Evolutionary conservation across 768 basidiomycete genomes (phyloP), one percentile per base, ranked within the genome.

Genomic region (Dioszegia hungarica): DNA sequence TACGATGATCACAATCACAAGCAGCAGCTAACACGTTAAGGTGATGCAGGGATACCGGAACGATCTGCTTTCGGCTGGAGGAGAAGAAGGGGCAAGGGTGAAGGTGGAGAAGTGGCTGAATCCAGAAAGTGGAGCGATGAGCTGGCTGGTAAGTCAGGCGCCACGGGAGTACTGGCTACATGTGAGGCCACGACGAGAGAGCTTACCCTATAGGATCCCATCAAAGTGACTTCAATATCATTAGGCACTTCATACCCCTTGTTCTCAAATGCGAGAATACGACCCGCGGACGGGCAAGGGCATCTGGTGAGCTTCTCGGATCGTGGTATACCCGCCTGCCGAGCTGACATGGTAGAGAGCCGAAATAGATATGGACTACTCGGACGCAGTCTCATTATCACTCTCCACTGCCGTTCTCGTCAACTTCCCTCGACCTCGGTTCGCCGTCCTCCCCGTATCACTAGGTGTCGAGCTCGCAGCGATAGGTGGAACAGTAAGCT

Each of bases 81-180:
- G 90, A 2, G 87, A 90, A 57, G 91, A 94, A 67, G 81, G 87
- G 25, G 89, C 88, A 12, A 83, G 91, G 52, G 81, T 80, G 70
- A 82, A 83, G 59, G 82, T 94, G 39, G 90, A 97, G 75, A 80
- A 80, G 31, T 91, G 85, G 73, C 84, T 87, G 29, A 95, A 97
- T 72, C 81, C 80, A 55, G 82, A 86, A 57, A 83, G 88, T 29
- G 87, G 89, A 20, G 81, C 82, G 14, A 62, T 78, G 53, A 67
- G 75, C 24, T 75, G 75, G 59, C 67, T 78, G 12, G 75, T 77
- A 38, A 63, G 74, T 65, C 22, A 1, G 10, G 8, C 11, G 24
- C 8, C n/a, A n/a, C n/a, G n/a, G n/a, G n/a, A n/a, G n/a, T n/a
- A 10, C 50, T 4, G 5, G 5, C 22, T 40, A 3, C 68, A 75